A percentile compares a stretch with the other conserved stretches of the same genome.
phyloP scores from a whole-genome alignment of 768 basidiomycete genomes.

The Tulasnella sp. region DNA sequence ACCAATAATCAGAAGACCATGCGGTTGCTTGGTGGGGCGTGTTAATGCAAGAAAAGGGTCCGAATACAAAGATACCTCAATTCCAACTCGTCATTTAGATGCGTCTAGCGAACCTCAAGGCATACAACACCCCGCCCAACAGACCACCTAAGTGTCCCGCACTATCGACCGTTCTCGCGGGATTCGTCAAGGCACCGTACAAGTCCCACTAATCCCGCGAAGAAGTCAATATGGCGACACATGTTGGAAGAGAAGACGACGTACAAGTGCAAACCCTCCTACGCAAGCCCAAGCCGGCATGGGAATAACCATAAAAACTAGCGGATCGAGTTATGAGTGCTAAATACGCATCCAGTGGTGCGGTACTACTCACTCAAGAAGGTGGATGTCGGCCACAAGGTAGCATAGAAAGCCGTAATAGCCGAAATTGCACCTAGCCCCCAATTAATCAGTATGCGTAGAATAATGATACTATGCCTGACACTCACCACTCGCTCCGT shows the following conservation, averaged over 20 bases:
- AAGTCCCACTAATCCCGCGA: background rate
- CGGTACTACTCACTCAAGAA: constrained; percentile 4
- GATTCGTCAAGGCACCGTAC: constrained; percentile 3
- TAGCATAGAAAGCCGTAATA: constrained; percentile 3
- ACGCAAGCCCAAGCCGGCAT: constrained; percentile 18
- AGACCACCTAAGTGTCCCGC: constrained; percentile 17
- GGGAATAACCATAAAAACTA: constrained; percentile 15
- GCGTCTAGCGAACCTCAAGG: constrained; percentile 1
- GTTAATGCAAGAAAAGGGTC: background rate
- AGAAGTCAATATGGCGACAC: background rate
- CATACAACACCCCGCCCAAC: constrained; percentile 14
- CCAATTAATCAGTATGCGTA: background rate
- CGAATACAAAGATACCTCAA: background rate
- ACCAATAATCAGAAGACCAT: too few relatives aligned
- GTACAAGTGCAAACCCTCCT: constrained; percentile 4
- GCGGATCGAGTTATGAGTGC: background rate
- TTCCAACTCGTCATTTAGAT: background rate
- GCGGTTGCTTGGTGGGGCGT: background rate
- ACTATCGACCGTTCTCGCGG: constrained; percentile 5
- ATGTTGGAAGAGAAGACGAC: background rate
- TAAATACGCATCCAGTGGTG: background rate
- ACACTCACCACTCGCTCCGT: constrained; percentile 18
- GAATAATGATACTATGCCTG: background rate
- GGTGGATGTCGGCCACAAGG: background rate
- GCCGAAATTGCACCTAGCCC: constrained; percentile 6